A percentile compares a stretch with the other conserved stretches of the same genome.
Conservation (phyloP, 1,284 basidiomycete genomes). For the Moniliella sp. region DNA sequence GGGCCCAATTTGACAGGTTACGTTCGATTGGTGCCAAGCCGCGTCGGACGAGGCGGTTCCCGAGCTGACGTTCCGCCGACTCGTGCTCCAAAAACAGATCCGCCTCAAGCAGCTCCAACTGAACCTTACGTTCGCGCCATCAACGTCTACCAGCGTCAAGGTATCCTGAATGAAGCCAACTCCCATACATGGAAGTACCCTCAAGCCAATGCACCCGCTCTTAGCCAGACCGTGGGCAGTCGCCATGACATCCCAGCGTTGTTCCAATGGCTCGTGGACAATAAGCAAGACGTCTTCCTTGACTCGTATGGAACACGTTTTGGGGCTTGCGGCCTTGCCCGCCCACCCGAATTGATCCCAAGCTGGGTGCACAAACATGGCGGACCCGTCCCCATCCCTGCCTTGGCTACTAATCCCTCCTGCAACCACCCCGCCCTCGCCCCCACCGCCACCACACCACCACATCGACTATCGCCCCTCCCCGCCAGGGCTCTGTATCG, state of each 20-base stretch:
- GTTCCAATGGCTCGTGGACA: slow-evolving; percentile 25
- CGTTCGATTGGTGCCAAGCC: slow-evolving; percentile 20
- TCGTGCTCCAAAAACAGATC: slow-evolving; percentile 25
- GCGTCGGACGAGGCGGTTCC: slow-evolving; percentile 9
- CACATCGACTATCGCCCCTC: slow-evolving; percentile 3
- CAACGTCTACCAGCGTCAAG: slow-evolving; percentile 27
- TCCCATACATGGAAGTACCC: slow-evolving; percentile 27
- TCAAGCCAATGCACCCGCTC: slow-evolving; percentile 14
- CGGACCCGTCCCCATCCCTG: too few species aligned
- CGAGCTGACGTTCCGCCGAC: slow-evolving; percentile 16
- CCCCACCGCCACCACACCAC: slow-evolving; percentile 4
- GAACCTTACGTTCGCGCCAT: slow-evolving; percentile 18
- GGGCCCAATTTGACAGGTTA: slow-evolving; percentile 19
- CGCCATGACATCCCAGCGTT: slow-evolving; percentile 24
- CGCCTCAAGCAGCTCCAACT: slow-evolving; percentile 30
- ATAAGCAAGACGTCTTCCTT: slow-evolving; percentile 30
- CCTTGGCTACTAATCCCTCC: slow-evolving; percentile 4
- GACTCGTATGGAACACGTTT: slow-evolving; percentile 15
- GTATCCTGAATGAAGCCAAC: slow-evolving; percentile 21
- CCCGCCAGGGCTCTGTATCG: too few species aligned
- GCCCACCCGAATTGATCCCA: background rate
- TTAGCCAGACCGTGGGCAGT: slow-evolving; percentile 17
- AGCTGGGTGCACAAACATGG: too few species aligned
- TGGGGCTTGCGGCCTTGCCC: background rate
- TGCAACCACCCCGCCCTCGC: slow-evolving; percentile 4